Evolutionary conservation across 2,329 filamentous ascomycete species (phyloP).

Genomic region (Ascosphaera aggregata): DNA sequence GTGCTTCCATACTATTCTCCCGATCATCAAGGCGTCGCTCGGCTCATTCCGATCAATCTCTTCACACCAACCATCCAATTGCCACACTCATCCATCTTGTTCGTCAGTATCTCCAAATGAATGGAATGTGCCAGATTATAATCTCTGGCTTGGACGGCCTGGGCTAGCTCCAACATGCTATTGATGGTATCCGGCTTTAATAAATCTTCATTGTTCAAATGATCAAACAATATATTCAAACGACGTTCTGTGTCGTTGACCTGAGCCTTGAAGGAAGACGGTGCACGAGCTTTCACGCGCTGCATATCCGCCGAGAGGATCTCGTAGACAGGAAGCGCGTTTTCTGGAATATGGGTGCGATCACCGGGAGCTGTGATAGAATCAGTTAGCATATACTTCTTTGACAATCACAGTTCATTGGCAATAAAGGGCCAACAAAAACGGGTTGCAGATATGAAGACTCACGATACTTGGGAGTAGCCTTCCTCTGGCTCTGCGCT

Average conservation of each 20-base stretch:
- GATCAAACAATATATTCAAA: conserved; percentile 81
- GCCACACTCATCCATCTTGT: conserved; percentile 58
- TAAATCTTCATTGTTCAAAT: conserved; percentile 86
- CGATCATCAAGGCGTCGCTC: conserved; percentile 35
- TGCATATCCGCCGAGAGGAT: conserved; percentile 68
- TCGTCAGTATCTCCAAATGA: conserved; percentile 51
- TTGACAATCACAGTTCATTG: conserved; percentile 1
- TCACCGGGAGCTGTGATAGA: conserved; percentile 39
- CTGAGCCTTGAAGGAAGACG: conserved; percentile 64
- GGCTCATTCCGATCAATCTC: conserved; percentile 57
- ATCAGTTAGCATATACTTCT: conserved; percentile 5
- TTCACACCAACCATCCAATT: conserved; percentile 77
- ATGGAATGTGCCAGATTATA: conserved; percentile 43
- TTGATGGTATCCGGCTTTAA: conserved; percentile 47
- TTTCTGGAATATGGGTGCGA: conserved; percentile 62
- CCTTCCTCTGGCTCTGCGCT: conserved; percentile 25
- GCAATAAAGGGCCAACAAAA: background rate
- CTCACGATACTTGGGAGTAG: conserved; percentile 45
- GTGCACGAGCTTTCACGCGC: conserved; percentile 65
- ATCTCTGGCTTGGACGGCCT: conserved; percentile 43
- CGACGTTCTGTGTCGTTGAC: conserved; percentile 89
- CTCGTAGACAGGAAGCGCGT: conserved; percentile 57
- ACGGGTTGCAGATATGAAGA: conserved; percentile 6
- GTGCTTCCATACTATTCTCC: background rate
- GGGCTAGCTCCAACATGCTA: conserved; percentile 27